Base-by-base conservation (phyloP, 2,329 filamentous ascomycete genomes). In the Colletotrichum sp. region DNA sequence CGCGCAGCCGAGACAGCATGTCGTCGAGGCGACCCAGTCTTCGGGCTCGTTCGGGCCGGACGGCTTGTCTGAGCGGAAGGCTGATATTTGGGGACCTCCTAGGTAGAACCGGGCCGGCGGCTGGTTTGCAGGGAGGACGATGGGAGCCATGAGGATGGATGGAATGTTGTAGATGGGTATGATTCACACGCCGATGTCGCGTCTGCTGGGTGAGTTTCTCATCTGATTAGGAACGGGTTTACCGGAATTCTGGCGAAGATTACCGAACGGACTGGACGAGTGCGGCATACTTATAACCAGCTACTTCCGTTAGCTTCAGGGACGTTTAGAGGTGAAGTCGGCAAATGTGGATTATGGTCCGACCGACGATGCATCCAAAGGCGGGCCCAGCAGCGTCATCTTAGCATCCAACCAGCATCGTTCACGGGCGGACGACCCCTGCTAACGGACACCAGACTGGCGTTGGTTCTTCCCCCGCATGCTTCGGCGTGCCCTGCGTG, bases 201-300 rank as follows among this genome's bases (percentile, higher is more conserved):
- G 39, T 0, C 39, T 44, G 16, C 39, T 44, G 39, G 5, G 39
- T n/a, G 39, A 44, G 39, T 2, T n/a, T 2, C 8, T 44, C 0
- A 19, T 39, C 0, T 6, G 39, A 44, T n/a, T 3, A 6, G 2
- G 16, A 1, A 11, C 16, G 2, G 36, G 39, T 44, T 44, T n/a
- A 2, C 5, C 39, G 16, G 8, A 44, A 19, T 1, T 1, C 16
- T 44, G 36, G 16, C 39, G 8, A 44, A n/a, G 39, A 44, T 2
- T 6, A 3, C 19, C 1, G 1, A n/a, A n/a, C 2, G 39, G 2
- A 44, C 16, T 1, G 1, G 9, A 44, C 3, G 9, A 0, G 16
- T 1, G 39, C 16, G 3, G 3, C 39, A 44, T 44, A n/a, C 19
- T 44, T 11, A 44, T 44, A n/a, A 44, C 3, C 5, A 44, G 19